Percentiles rank a stretch among this genome's conserved stretches.
These are phyloP conservation scores for Fusarium marasasianum DNA, from an alignment of 2,329 filamentous ascomycete genomes.

Conservation along the genomic window DNA sequence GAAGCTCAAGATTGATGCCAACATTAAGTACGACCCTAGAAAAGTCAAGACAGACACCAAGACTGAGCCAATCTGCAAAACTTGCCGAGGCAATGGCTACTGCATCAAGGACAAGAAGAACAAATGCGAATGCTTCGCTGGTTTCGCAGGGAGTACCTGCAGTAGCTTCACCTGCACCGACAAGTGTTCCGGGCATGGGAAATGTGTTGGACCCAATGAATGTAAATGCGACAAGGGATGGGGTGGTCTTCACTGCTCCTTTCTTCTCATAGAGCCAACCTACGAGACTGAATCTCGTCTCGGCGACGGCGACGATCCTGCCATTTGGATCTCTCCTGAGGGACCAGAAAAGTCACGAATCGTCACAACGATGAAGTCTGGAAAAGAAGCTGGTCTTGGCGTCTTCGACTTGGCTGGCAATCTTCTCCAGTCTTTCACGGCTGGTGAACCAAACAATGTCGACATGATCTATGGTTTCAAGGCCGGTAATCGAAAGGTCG, in stretches of 20 bases:
- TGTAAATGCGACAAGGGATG: slow-evolving; percentile 55
- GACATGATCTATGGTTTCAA: slow-evolving; percentile 62
- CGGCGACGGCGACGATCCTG: slow-evolving; percentile 58
- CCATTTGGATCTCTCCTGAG: slow-evolving; percentile 58
- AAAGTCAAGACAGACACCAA: slow-evolving; percentile 32
- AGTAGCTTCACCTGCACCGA: slow-evolving; percentile 50
- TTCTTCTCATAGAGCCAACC: slow-evolving; percentile 52
- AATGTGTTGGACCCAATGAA: slow-evolving; percentile 53
- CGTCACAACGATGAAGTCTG: slow-evolving; percentile 63
- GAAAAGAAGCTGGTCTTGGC: slow-evolving; percentile 57
- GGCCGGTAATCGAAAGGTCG: slow-evolving; percentile 54
- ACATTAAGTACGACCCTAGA: slow-evolving; percentile 53
- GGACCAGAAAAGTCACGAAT: slow-evolving; percentile 56
- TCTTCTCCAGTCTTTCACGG: slow-evolving; percentile 55
- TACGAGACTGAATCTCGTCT: slow-evolving; percentile 56
- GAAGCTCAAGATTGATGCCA: slow-evolving; percentile 46
- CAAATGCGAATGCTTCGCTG: slow-evolving; percentile 55
- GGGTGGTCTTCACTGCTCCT: slow-evolving; percentile 57
- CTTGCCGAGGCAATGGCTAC: slow-evolving; percentile 53
- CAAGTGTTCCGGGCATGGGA: slow-evolving; percentile 53
- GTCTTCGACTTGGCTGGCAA: slow-evolving; percentile 61
- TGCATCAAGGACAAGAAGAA: slow-evolving; percentile 39
- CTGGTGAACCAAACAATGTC: slow-evolving; percentile 62
- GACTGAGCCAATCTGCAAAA: slow-evolving; percentile 44
- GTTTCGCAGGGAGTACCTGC: slow-evolving; percentile 51